Percentiles rank a stretch among this genome's conserved stretches.
Conservation (phyloP, 768 basidiomycete species). For the Mycena belliarum region DNA sequence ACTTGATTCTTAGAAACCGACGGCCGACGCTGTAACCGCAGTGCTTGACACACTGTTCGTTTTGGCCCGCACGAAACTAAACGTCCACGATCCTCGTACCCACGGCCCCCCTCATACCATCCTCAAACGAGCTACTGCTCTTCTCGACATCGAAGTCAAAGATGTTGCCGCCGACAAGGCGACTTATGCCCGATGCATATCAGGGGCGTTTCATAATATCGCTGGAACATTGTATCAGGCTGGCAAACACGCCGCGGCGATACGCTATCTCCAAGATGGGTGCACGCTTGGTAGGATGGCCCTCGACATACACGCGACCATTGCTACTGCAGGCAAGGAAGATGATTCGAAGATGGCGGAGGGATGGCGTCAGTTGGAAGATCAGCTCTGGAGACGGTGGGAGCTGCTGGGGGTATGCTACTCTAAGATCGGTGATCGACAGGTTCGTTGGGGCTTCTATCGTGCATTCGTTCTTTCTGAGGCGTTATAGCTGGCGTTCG, state of each 20-base stretch:
- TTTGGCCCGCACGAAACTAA: constrained; percentile 48
- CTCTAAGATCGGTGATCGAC: constrained; percentile 74
- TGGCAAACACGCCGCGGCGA: constrained; percentile 58
- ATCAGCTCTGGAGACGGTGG: constrained; percentile 71
- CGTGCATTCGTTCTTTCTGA: constrained; percentile 3
- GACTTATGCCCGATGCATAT: constrained; percentile 68
- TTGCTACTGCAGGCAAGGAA: constrained; percentile 5
- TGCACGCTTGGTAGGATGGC: constrained; percentile 57
- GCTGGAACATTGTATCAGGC: constrained; percentile 73
- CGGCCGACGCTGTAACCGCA: constrained; percentile 41
- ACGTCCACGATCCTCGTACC: constrained; percentile 42
- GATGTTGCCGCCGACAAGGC: constrained; percentile 35
- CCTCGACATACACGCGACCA: constrained; percentile 31
- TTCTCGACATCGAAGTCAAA: constrained; percentile 31
- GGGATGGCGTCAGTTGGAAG: constrained; percentile 62
- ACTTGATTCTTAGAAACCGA: constrained; percentile 20
- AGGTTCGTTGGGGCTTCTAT: constrained; percentile 44
- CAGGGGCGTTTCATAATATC: constrained; percentile 70
- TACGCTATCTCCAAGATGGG: constrained; percentile 65
- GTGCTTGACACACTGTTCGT: constrained; percentile 57
- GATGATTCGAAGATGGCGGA: constrained; percentile 33
- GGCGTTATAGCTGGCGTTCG: constrained; percentile 54
- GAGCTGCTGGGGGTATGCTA: constrained; percentile 82
- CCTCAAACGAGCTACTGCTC: constrained; percentile 43
- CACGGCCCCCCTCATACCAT: constrained; percentile 48